Conservation (phyloP, 1,139 yeast genomes). For the Suhomyces chickasaworum region DNA sequence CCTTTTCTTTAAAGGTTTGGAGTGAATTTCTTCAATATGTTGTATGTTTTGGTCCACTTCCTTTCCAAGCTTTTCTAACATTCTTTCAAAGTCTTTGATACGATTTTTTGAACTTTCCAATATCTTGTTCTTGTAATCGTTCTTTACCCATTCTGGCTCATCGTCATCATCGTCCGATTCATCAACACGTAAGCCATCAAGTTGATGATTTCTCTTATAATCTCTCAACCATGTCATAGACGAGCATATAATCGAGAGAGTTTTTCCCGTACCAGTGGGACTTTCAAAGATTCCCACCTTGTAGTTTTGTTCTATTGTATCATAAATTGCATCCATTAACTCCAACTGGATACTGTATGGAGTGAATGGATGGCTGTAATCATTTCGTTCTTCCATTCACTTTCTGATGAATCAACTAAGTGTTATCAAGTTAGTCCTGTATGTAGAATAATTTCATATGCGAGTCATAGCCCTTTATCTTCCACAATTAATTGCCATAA, state of each 20-base stretch:
- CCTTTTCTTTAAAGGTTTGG: constrained; percentile 1
- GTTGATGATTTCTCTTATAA: constrained; percentile 44
- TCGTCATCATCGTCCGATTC: constrained; percentile 39
- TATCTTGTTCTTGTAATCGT: constrained; percentile 41
- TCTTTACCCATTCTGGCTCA: constrained; percentile 64
- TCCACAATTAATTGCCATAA: constrained; percentile 2
- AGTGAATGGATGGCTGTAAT: constrained; percentile 71
- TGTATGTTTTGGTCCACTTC: constrained; percentile 19
- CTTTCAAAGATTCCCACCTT: constrained; percentile 86
- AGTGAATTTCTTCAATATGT: constrained; percentile 13
- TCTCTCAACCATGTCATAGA: constrained; percentile 84
- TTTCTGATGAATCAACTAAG: not conserved
- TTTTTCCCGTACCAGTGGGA: constrained; percentile 96
- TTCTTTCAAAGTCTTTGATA: constrained; percentile 43
- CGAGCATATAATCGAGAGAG: constrained; percentile 83
- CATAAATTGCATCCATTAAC: constrained; percentile 75
- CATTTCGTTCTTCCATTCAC: constrained; percentile 3
- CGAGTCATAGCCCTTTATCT: not conserved
- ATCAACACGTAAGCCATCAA: constrained; percentile 30
- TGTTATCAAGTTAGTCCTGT: not conserved
- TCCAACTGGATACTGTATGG: constrained; percentile 81
- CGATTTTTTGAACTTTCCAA: constrained; percentile 31
- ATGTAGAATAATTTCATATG: constrained; percentile 4
- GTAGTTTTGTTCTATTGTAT: constrained; percentile 55
- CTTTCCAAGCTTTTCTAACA: constrained; percentile 31